Evolutionary conservation across 768 basidiomycete species (phyloP).

Genomic region (Clitopilus passeckerianus): DNA sequence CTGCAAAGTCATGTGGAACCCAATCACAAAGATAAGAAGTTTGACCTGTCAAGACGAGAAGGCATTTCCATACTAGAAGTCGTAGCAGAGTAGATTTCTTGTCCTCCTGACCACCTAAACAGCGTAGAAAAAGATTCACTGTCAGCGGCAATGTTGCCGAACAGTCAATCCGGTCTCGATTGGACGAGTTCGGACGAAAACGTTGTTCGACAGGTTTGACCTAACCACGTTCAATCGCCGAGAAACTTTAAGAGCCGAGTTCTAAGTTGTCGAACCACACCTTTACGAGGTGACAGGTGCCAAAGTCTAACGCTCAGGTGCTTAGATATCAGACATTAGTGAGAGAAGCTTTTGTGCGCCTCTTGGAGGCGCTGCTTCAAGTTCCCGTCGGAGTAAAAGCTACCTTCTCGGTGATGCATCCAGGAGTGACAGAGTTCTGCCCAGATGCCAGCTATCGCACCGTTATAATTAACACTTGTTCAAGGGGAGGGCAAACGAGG

Average conservation of each 20-base stretch:
- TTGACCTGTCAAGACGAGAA: neutral
- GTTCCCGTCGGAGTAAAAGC: no score
- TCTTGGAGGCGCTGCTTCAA: no score
- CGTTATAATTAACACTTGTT: no score
- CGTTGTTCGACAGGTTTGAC: neutral
- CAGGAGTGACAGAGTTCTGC: no score
- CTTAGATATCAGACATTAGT: no score
- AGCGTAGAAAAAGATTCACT: neutral
- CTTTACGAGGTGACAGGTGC: neutral
- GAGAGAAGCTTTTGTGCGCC: no score
- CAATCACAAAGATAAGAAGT: neutral
- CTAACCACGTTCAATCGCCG: neutral
- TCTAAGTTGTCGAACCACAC: neutral
- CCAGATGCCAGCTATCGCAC: no score
- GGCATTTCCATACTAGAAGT: neutral
- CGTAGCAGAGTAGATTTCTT: neutral
- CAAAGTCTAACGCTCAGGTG: neutral
- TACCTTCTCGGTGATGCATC: no score
- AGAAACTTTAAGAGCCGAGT: no score
- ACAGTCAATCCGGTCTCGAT: neutral
- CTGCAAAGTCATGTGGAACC: neutral
- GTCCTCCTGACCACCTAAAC: neutral
- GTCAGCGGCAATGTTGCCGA: neutral
- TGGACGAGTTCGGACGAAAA: no score
- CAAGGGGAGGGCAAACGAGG: no score